phyloP scores from a whole-genome alignment of 2,329 filamentous ascomycete genomes.

The Fusarium xyrophilum region DNA sequence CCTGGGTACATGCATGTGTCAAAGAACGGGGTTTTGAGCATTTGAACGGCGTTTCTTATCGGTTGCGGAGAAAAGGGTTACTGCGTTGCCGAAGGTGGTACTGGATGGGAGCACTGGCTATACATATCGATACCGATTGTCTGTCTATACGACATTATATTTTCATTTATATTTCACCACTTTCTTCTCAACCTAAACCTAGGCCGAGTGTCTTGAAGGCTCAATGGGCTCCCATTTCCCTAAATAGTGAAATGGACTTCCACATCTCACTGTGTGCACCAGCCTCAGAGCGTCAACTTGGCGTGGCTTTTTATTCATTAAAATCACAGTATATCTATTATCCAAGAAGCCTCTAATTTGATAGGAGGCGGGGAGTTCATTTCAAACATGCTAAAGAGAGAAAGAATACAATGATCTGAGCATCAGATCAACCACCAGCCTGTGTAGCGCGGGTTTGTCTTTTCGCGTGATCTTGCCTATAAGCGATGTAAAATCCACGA shows the following conservation, averaged over 20 bases:
- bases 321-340: neutral
- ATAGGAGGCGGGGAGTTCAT: neutral
- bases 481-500: neutral
- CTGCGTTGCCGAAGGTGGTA: slow-evolving; percentile 26
- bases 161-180: slow-evolving; percentile 7
- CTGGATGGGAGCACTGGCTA: slow-evolving; percentile 30
- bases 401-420: slow-evolving; percentile 14
- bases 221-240: neutral
- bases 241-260: slow-evolving; percentile 1
- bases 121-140: slow-evolving; percentile 39
- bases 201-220: neutral
- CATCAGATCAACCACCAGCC: neutral
- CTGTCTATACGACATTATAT: slow-evolving; percentile 29
- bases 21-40: slow-evolving; percentile 42
- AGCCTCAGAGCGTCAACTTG: slow-evolving; percentile 26
- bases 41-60: slow-evolving; percentile 43
- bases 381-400: slow-evolving; percentile 13
- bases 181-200: neutral
- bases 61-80: slow-evolving; percentile 34
- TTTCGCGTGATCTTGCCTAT: neutral
- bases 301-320: slow-evolving; percentile 11
- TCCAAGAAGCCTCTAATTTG: slow-evolving; percentile 7
- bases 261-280: slow-evolving; percentile 13
- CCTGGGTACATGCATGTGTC: slow-evolving; percentile 32
- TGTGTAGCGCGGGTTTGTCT: neutral